Percentiles rank a stretch among this genome's conserved stretches.
phyloP scores from a whole-genome alignment of 768 basidiomycete genomes.

The Serpula lacrymans region DNA sequence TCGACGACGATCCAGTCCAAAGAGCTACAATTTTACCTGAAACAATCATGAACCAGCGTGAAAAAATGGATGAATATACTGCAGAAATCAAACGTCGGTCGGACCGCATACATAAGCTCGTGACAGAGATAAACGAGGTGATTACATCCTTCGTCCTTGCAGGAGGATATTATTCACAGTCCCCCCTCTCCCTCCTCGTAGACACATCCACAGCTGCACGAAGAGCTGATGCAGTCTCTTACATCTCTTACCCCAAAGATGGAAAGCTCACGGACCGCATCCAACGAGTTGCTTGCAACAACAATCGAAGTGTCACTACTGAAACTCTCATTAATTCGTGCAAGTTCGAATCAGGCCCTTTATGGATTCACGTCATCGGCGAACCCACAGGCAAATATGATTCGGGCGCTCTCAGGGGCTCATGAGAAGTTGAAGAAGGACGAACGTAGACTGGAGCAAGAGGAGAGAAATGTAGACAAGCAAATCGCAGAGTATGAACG shows the following conservation, averaged over 20 bases:
- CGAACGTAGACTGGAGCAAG: conserved; percentile 33
- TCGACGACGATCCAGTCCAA: no score
- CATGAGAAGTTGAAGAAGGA: conserved; percentile 32
- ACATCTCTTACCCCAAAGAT: conserved; percentile 23
- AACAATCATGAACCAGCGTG: no score
- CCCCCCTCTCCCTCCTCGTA: no score
- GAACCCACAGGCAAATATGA: conserved; percentile 21
- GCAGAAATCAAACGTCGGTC: no score
- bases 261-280: conserved; percentile 30
- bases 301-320: conserved; percentile 45
- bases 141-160: no score
- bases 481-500: conserved; percentile 41
- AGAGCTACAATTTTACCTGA: no score
- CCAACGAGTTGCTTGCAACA: conserved; percentile 39
- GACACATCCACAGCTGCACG: conserved; percentile 32
- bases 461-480: conserved; percentile 34
- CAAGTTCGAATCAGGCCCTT: conserved; percentile 34
- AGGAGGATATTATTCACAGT: no score
- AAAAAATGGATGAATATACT: no score
- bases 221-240: conserved; percentile 24
- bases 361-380: conserved; percentile 33
- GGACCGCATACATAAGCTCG: no score
- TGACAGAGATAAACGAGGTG: no score
- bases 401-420: conserved; percentile 30
- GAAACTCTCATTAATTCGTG: conserved; percentile 45